Conservation (phyloP, 208 protist genomes). For the Trypanosoma vivax region DNA sequence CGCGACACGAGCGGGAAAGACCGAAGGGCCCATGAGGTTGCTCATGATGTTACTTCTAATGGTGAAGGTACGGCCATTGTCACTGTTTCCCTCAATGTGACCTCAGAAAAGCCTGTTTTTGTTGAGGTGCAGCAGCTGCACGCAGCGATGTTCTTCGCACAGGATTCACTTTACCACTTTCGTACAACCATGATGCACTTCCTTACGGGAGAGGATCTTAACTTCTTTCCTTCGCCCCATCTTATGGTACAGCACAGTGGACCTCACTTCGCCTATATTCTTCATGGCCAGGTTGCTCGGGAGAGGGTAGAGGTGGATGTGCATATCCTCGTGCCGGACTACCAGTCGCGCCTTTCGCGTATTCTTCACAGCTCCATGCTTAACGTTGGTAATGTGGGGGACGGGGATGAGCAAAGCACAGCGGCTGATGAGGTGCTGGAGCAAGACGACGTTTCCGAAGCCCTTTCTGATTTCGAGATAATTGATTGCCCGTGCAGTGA, state of each 20-base stretch:
- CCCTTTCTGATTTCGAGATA: slow-evolving; percentile 18
- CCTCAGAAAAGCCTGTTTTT: slow-evolving; percentile 20
- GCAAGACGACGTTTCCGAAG: not conserved
- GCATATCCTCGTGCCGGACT: slow-evolving; percentile 7
- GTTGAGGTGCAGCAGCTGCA: slow-evolving; percentile 36
- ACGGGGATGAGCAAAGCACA: not conserved
- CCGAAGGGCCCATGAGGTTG: not conserved
- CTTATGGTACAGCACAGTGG: slow-evolving; percentile 51
- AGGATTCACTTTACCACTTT: slow-evolving; percentile 41
- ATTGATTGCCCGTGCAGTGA: slow-evolving; percentile 3
- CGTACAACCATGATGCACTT: slow-evolving; percentile 25
- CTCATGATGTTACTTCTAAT: not conserved
- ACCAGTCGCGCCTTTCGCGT: slow-evolving; percentile 1
- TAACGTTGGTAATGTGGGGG: not conserved
- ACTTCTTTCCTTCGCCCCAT: slow-evolving; percentile 30
- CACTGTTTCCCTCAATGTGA: slow-evolving; percentile 13
- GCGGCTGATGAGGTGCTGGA: not conserved
- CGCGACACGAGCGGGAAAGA: not conserved
- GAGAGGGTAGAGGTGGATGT: not conserved
- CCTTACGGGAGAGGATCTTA: slow-evolving; percentile 23
- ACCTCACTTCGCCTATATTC: slow-evolving; percentile 22
- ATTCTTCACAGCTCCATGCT: slow-evolving; percentile 13
- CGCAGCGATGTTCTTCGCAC: slow-evolving; percentile 41
- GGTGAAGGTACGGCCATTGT: slow-evolving; percentile 2
- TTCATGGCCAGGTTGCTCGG: not conserved